A percentile compares a stretch with the other conserved stretches of the same genome.
These are phyloP conservation scores for Dothideomycetidae sp. DNA, from an alignment of 2,329 filamentous ascomycete species.

Conservation along the genomic window DNA sequence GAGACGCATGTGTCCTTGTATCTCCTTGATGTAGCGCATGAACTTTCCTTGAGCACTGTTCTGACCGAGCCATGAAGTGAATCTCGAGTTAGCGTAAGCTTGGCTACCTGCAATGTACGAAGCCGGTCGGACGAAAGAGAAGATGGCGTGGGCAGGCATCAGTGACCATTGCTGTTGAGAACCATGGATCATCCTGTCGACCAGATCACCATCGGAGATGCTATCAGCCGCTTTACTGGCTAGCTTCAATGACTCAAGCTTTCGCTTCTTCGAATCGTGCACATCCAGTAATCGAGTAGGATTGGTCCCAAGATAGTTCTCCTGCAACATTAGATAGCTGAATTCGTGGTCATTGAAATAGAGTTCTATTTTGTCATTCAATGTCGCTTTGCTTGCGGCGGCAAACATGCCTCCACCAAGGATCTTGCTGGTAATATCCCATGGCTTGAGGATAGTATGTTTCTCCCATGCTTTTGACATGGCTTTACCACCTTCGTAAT, in stretches of 20 bases:
- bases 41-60: slow-evolving; percentile 73
- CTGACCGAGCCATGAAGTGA: slow-evolving; percentile 88
- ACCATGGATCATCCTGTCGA: slow-evolving; percentile 96
- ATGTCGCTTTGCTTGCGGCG: slow-evolving; percentile 63
- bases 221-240: slow-evolving; percentile 81
- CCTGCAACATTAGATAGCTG: slow-evolving; percentile 93
- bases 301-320: slow-evolving; percentile 83
- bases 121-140: slow-evolving; percentile 84
- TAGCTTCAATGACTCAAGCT: slow-evolving; percentile 72
- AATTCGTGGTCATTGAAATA: slow-evolving; percentile 99
- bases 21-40: slow-evolving; percentile 71
- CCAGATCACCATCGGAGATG: slow-evolving; percentile 91
- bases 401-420: slow-evolving; percentile 77
- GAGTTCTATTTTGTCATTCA: slow-evolving; percentile 96
- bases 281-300: slow-evolving; percentile 51
- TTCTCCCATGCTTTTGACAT: slow-evolving; percentile 99
- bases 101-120: slow-evolving; percentile 75
- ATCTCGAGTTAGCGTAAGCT: slow-evolving; percentile 48
- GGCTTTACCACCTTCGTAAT: slow-evolving; percentile 71
- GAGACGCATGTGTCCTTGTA: slow-evolving; percentile 93
- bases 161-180: slow-evolving; percentile 96
- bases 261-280: slow-evolving; percentile 43
- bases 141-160: slow-evolving; percentile 92
- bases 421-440: slow-evolving; percentile 94
- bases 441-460: slow-evolving; percentile 88